Percentiles rank a stretch among this genome's conserved stretches.
Evolutionary conservation across 768 basidiomycete species (phyloP).

Genomic region (Lactifluus volemus): DNA sequence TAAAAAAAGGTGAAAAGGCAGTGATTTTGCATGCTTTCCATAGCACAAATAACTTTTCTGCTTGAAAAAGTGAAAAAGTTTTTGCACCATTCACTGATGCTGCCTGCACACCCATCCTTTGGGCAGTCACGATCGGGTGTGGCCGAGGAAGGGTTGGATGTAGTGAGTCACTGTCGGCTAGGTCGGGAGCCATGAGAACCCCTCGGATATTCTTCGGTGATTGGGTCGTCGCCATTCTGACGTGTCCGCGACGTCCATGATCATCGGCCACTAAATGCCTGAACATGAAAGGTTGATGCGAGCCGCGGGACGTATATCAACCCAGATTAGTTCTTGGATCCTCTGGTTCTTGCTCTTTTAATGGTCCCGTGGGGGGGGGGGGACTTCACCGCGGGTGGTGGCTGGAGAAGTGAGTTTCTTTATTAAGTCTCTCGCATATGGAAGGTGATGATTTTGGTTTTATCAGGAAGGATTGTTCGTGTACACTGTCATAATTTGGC

Average conservation of each 20-base stretch:
- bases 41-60: too few relatives aligned
- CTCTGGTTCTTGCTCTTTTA: not conserved
- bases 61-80: too few relatives aligned
- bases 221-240: not conserved
- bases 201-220: not conserved
- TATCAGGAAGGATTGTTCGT: not conserved
- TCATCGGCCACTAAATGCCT: not conserved
- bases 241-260: not conserved
- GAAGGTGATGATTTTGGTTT: not conserved
- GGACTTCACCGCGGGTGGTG: not conserved
- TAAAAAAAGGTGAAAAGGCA: too few relatives aligned
- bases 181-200: not conserved
- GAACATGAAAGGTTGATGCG: not conserved
- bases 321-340: not conserved
- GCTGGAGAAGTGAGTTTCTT: not conserved
- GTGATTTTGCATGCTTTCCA: too few relatives aligned
- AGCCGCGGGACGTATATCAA: not conserved
- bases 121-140: too few relatives aligned
- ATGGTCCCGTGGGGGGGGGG: not conserved
- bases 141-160: too few relatives aligned
- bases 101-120: too few relatives aligned
- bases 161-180: not conserved
- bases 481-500: constrained; percentile 6
- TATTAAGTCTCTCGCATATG: not conserved
- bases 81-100: too few relatives aligned